Evolutionary conservation across 2,329 filamentous ascomycete species (phyloP), one percentile per base, ranked within the genome.

Genomic region (Endoconidiophora polonica): DNA sequence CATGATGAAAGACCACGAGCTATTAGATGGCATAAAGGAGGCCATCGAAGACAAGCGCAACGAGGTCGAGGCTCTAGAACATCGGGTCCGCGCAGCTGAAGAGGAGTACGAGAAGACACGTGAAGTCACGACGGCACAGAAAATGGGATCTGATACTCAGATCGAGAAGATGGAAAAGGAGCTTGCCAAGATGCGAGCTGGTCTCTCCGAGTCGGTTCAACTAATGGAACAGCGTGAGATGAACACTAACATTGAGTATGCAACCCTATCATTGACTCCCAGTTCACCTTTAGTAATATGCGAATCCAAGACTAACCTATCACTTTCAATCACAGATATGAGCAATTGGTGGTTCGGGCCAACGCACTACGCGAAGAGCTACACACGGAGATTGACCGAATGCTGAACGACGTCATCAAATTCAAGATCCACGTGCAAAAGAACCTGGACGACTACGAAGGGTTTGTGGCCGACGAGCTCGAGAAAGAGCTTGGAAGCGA

Each of bases 131-230:
- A 84, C 76, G 43, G 85, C 87, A 16, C 86, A 94, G 62, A 93
- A 93, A 67, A 77, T 90, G 62, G 82, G 81, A 5, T 86, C 81
- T 2, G 91, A 96, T 62, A 79, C 88, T 6, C 90, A 96, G 63
- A 94, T 98, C 59, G 91, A 98, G 66, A 91, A 91, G 70, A 93
- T 95, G 82, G 91, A 98, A 67, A 95, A 94, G 65, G 88, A 98
- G 63, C 70, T 98, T n/a, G 83, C 85, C 44, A 86, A 87, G 62
- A 94, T 96, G 86, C 76, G 88, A 40, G 77, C 82, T 2, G 82
- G 81, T 9, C 69, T 95, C 26, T 81, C 78, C 2, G 90, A 95
- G 63, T 87, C 81, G 33, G 83, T 95, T 48, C 86, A 95, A 65
- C 66, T 94, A 44, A 82, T 95, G 75, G 87, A 95, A 63, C 90